Percentiles rank a stretch among this genome's conserved stretches.
phyloP scores from a whole-genome alignment of 352 stramenopile species.

The Pythium vanterpoolii region DNA sequence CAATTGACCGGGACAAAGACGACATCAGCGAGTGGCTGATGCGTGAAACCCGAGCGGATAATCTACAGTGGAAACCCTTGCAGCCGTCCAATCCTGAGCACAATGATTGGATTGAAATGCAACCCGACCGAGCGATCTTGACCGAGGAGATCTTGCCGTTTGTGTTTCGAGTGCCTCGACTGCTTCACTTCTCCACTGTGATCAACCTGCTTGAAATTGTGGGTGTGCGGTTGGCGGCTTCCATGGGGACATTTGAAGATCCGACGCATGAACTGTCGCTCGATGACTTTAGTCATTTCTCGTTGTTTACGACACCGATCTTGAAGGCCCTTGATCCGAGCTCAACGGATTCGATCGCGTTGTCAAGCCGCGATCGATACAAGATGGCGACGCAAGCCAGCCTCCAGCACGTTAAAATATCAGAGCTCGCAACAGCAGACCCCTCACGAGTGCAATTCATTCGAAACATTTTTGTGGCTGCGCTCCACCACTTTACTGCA shows the following conservation, averaged over 20 bases:
- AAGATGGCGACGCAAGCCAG: slow-evolving; percentile 4
- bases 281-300: slow-evolving; percentile 36
- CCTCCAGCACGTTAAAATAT: not conserved
- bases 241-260: not conserved
- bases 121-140: slow-evolving; percentile 61
- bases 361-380: slow-evolving; percentile 6
- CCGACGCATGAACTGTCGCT: slow-evolving; percentile 27
- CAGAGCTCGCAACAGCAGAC: slow-evolving; percentile 2
- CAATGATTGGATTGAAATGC: slow-evolving; percentile 45
- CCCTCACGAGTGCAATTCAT: slow-evolving; percentile 19
- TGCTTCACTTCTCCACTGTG: slow-evolving; percentile 32
- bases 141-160: slow-evolving; percentile 80
- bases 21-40: slow-evolving; percentile 44
- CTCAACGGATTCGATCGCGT: not conserved
- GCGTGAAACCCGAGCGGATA: slow-evolving; percentile 33
- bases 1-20: slow-evolving; percentile 30
- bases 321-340: slow-evolving; percentile 36
- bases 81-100: slow-evolving; percentile 40
- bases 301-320: slow-evolving; percentile 27
- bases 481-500: not conserved
- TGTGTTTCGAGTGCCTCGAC: slow-evolving; percentile 51
- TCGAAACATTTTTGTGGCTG: slow-evolving; percentile 14
- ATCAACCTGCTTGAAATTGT: slow-evolving; percentile 39
- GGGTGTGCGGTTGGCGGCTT: slow-evolving; percentile 32
- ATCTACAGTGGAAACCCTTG: slow-evolving; percentile 57